Percentiles rank a stretch among this genome's conserved stretches.
phyloP scores from a whole-genome alignment of 768 basidiomycete genomes.

The Trametes punicea region DNA sequence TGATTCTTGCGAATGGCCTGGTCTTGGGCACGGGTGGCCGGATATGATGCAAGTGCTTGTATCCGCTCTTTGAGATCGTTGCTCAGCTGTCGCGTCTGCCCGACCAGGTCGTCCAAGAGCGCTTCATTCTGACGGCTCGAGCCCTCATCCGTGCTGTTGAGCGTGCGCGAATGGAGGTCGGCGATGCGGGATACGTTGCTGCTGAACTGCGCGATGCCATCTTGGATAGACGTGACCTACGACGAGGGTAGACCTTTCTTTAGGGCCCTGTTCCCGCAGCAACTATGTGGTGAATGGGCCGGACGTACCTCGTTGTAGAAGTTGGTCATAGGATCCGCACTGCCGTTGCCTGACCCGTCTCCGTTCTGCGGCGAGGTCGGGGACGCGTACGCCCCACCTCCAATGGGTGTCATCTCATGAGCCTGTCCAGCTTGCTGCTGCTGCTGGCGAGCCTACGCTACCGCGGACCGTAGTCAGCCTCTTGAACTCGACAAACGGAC shows the following conservation, averaged over 20 bases:
- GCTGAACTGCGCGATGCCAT: slow-evolving; percentile 62
- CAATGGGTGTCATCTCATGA: slow-evolving; percentile 32
- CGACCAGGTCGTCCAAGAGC: slow-evolving; percentile 65
- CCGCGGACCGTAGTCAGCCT: slow-evolving; percentile 6
- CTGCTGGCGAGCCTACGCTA: slow-evolving; percentile 31
- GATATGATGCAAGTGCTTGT: slow-evolving; percentile 65
- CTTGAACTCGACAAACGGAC: too few species aligned
- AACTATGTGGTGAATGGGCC: too few species aligned
- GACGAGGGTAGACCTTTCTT: too few species aligned
- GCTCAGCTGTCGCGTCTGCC: slow-evolving; percentile 70
- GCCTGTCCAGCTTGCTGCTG: slow-evolving; percentile 25
- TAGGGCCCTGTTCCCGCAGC: too few species aligned
- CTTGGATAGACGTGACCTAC: slow-evolving; percentile 79
- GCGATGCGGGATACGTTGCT: slow-evolving; percentile 65
- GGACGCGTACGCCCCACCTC: slow-evolving; percentile 14
- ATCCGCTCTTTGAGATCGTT: slow-evolving; percentile 67
- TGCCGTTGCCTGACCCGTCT: slow-evolving; percentile 23
- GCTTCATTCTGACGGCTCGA: slow-evolving; percentile 57
- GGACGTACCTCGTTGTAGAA: slow-evolving; percentile 33
- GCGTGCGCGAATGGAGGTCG: slow-evolving; percentile 69
- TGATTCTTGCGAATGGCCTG: slow-evolving; percentile 77
- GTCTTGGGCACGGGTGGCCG: slow-evolving; percentile 60
- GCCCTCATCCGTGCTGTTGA: slow-evolving; percentile 74
- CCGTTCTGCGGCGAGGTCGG: slow-evolving; percentile 21
- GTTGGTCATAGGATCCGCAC: slow-evolving; percentile 27